Conservation (phyloP, 768 basidiomycete species). For the Tephrocybe sp. region DNA sequence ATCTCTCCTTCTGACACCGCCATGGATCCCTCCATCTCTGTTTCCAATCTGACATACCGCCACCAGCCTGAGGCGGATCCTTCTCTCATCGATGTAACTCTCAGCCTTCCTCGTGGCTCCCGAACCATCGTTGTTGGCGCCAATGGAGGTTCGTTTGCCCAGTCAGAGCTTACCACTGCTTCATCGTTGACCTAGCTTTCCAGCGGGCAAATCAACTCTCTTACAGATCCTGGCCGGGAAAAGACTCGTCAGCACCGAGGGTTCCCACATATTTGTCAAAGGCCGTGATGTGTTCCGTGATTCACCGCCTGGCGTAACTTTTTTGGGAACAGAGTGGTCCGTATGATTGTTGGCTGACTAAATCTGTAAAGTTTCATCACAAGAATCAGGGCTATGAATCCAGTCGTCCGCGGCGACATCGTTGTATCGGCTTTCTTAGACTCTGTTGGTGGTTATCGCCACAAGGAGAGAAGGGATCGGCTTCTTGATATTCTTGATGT, state of each 20-base stretch:
- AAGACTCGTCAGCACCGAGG: slow-evolving; percentile 57
- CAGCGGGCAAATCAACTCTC: slow-evolving; percentile 95
- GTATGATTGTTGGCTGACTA: slow-evolving; percentile 21
- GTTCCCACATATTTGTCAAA: slow-evolving; percentile 67
- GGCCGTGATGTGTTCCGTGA: slow-evolving; percentile 88
- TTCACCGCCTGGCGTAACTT: slow-evolving; percentile 79
- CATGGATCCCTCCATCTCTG: slow-evolving; percentile 37
- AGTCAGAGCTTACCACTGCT: slow-evolving; percentile 3
- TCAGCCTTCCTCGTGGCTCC: slow-evolving; percentile 71
- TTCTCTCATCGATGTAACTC: slow-evolving; percentile 63
- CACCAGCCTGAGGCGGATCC: slow-evolving; percentile 44
- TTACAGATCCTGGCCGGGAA: slow-evolving; percentile 94
- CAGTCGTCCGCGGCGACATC: slow-evolving; percentile 92
- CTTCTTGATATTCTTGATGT: slow-evolving; percentile 92
- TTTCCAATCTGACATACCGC: slow-evolving; percentile 55
- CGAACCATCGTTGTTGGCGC: slow-evolving; percentile 89
- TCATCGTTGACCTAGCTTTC: slow-evolving; percentile 12
- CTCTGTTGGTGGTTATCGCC: slow-evolving; percentile 92
- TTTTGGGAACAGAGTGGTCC: slow-evolving; percentile 93
- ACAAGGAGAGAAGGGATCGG: slow-evolving; percentile 83
- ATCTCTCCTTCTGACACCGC: not conserved
- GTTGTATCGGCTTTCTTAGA: slow-evolving; percentile 93
- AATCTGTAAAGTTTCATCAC: slow-evolving; percentile 8
- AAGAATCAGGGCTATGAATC: slow-evolving; percentile 86
- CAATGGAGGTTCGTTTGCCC: slow-evolving; percentile 76